phyloP scores from a whole-genome alignment of 768 basidiomycete genomes.

The Phaffia tasmanica region DNA sequence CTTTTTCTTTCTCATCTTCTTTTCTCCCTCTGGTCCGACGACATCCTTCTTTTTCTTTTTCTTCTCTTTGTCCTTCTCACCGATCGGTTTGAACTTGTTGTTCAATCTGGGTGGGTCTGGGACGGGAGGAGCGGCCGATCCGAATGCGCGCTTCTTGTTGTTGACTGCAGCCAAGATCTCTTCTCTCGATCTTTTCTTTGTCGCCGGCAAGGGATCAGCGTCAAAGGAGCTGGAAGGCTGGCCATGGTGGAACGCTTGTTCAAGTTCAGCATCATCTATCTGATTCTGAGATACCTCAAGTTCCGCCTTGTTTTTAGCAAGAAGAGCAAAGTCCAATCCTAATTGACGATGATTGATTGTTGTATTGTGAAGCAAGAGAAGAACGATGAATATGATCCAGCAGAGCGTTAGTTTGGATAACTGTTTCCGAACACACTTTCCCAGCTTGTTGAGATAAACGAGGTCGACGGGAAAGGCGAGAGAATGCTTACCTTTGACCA shows the following conservation, averaged over 20 bases:
- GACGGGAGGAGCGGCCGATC: conserved; percentile 27
- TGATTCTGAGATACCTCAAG: conserved; percentile 38
- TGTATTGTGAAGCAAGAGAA: not conserved
- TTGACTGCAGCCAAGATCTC: conserved; percentile 66
- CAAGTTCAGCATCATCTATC: conserved; percentile 67
- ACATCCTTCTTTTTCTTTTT: not conserved
- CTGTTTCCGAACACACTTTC: no score
- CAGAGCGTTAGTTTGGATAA: no score
- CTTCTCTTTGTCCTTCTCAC: conserved; percentile 45
- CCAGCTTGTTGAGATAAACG: no score
- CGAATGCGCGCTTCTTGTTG: conserved; percentile 44
- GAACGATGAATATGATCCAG: no score
- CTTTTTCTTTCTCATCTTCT: conserved; percentile 26
- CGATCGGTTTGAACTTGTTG: conserved; percentile 44
- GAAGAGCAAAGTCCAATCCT: conserved; percentile 73
- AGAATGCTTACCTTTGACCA: conserved; percentile 50
- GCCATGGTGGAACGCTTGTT: conserved; percentile 52
- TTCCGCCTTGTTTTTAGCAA: conserved; percentile 72
- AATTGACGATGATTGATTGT: not conserved
- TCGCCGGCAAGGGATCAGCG: conserved; percentile 7
- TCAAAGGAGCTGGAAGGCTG: not conserved
- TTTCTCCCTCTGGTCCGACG: conserved; percentile 8
- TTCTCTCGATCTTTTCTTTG: conserved; percentile 62
- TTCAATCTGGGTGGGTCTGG: conserved; percentile 36
- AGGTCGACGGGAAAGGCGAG: no score